Percentiles rank a stretch among this genome's conserved stretches.
phyloP scores from a whole-genome alignment of 495 filamentous ascomycete species.

The Talaromyces proteolyticus region DNA sequence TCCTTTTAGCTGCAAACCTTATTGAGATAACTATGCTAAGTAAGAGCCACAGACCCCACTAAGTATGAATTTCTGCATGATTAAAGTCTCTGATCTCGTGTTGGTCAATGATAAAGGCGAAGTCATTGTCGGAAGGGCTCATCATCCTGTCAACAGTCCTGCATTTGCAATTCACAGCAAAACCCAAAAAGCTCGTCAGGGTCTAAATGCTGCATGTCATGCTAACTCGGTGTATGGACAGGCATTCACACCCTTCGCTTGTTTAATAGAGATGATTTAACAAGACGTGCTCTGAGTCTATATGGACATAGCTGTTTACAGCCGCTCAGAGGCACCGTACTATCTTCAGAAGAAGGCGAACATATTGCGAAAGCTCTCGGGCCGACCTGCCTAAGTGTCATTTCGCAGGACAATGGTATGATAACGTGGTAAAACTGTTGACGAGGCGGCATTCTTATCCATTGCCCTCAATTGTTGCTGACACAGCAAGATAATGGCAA shows the following conservation, averaged over 20 bases:
- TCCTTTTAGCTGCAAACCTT: neutral
- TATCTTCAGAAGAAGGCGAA: conserved; percentile 49
- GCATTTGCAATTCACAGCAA: conserved; percentile 52
- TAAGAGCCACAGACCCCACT: conserved; percentile 21
- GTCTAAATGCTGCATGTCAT: conserved; percentile 29
- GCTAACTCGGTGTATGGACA: conserved; percentile 23
- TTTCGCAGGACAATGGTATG: conserved; percentile 55
- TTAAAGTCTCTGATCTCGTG: conserved; percentile 31
- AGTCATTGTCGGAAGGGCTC: conserved; percentile 39
- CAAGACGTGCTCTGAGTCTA: conserved; percentile 48
- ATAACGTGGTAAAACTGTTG: conserved; percentile 49
- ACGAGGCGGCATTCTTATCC: conserved; percentile 56
- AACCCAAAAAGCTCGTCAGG: conserved; percentile 26
- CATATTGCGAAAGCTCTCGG: conserved; percentile 48
- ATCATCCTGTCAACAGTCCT: conserved; percentile 43
- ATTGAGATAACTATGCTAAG: neutral
- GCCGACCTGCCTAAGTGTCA: conserved; percentile 39
- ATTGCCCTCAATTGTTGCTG: conserved; percentile 52
- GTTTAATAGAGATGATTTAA: conserved; percentile 26
- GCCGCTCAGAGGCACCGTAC: conserved; percentile 36
- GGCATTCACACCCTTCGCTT: conserved; percentile 23
- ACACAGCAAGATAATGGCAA: conserved; percentile 51
- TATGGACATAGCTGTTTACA: conserved; percentile 33
- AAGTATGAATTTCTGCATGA: conserved; percentile 25
- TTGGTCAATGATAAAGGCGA: conserved; percentile 29